Evolutionary conservation across 768 basidiomycete genomes (phyloP).

Genomic region (Mycena chlorophos): DNA sequence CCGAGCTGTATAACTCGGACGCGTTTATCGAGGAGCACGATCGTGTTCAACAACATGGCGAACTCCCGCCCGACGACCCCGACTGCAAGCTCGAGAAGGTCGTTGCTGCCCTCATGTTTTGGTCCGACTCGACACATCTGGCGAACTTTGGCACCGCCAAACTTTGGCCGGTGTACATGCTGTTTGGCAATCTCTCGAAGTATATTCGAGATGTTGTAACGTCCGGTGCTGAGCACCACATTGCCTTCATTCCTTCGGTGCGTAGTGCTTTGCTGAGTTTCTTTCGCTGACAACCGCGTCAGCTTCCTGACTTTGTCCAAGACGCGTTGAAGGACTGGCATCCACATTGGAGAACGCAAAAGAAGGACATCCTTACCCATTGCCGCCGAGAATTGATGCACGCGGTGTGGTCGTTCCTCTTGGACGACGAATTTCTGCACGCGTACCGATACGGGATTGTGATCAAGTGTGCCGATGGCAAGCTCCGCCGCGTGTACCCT

Average conservation of each 20-base stretch:
- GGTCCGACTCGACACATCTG: conserved; percentile 33
- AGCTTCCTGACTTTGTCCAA: conserved; percentile 31
- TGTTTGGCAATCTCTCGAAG: conserved; percentile 38
- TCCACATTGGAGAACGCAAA: conserved; percentile 15
- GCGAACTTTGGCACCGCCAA: conserved; percentile 31
- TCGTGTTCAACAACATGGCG: conserved; percentile 16
- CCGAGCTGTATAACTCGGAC: conserved; percentile 7
- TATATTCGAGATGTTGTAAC: conserved; percentile 27
- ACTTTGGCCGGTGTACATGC: conserved; percentile 38
- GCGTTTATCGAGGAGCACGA: conserved; percentile 4
- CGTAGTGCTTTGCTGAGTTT: conserved; percentile 1
- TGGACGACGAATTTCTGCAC: conserved; percentile 27
- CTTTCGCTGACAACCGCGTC: not conserved
- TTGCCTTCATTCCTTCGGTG: conserved; percentile 38
- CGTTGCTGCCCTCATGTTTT: conserved; percentile 30
- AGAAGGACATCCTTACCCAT: conserved; percentile 12
- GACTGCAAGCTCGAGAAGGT: conserved; percentile 24
- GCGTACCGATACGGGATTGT: conserved; percentile 28
- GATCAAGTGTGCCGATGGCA: conserved; percentile 24
- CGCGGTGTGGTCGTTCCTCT: conserved; percentile 25
- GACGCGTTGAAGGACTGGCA: conserved; percentile 21
- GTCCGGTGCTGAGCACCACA: conserved; percentile 25
- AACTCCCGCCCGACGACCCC: conserved; percentile 17
- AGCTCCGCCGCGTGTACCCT: conserved; percentile 26
- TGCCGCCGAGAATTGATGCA: conserved; percentile 32